phyloP scores from a whole-genome alignment of 306 rosid genomes.

The Vigna unguiculata region DNA sequence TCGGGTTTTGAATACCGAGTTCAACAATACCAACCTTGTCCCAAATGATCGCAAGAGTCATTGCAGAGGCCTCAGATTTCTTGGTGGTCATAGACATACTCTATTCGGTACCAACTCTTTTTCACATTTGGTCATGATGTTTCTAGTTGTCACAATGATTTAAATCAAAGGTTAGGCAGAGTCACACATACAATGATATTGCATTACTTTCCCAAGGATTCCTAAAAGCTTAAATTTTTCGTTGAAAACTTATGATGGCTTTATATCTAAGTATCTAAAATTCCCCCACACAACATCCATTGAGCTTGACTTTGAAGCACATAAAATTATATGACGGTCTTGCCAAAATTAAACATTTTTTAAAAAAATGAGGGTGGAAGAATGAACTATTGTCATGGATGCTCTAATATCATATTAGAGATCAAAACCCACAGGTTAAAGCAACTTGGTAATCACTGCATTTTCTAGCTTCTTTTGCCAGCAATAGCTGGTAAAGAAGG shows the following conservation, averaged over 20 bases:
- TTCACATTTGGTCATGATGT: no score
- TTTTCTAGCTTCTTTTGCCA: background rate
- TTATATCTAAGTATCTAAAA: constrained; percentile 6
- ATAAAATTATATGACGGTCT: background rate
- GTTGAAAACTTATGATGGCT: background rate
- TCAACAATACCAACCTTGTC: no score
- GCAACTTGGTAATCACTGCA: background rate
- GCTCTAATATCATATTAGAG: background rate
- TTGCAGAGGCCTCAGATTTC: no score
- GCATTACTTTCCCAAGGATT: constrained; percentile 1
- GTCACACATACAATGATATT: constrained; percentile 1
- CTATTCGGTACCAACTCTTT: no score
- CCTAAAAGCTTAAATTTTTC: constrained; percentile 5
- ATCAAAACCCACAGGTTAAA: constrained; percentile 3
- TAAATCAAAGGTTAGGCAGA: background rate
- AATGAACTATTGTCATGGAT: background rate
- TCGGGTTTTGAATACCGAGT: no score
- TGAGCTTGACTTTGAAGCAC: background rate
- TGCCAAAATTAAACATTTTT: background rate
- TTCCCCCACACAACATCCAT: background rate
- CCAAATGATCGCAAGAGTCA: no score
- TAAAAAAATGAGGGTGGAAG: background rate
- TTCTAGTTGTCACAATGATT: no score
- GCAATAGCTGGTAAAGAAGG: background rate
- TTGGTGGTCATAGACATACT: no score